Conservation (phyloP, 2,329 filamentous ascomycete species). For the Nothophoma quercina region DNA sequence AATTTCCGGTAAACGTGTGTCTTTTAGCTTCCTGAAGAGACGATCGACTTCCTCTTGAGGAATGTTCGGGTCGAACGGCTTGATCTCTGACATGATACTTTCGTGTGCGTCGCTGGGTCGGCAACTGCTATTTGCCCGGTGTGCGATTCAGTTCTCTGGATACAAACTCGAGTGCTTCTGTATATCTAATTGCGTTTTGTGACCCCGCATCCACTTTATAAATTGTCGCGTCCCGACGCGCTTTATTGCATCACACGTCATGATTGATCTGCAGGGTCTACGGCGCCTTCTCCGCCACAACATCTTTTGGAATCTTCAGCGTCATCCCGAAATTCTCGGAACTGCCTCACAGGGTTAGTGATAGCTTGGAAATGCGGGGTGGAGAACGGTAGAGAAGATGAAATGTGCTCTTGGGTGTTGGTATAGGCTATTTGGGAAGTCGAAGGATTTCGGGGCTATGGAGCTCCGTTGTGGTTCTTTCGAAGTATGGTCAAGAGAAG, state of each 20-base stretch:
- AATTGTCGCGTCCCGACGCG: constrained; percentile 4
- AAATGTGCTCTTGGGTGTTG: neutral
- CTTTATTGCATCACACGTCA: constrained; percentile 7
- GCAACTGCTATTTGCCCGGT: neutral
- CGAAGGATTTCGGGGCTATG: neutral
- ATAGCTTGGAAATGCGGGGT: neutral
- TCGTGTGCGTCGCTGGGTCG: no score
- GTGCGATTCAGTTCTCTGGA: neutral
- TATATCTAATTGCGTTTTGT: neutral
- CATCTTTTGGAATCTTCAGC: neutral
- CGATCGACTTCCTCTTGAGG: constrained; percentile 46
- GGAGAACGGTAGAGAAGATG: neutral
- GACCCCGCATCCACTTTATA: constrained; percentile 3
- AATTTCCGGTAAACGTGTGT: constrained; percentile 42
- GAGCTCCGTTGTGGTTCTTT: neutral
- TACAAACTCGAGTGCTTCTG: neutral
- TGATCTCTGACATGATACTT: constrained; percentile 31
- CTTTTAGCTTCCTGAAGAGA: constrained; percentile 46
- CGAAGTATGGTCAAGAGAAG: neutral
- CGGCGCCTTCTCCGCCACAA: constrained; percentile 8
- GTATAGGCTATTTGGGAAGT: constrained; percentile 1
- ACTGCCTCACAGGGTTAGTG: neutral
- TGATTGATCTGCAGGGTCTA: constrained; percentile 5
- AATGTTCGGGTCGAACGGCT: constrained; percentile 46
- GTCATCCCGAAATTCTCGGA: constrained; percentile 1